Conservation (phyloP, 108 stramenopile genomes). For the Cylindrotheca fusiformis region DNA sequence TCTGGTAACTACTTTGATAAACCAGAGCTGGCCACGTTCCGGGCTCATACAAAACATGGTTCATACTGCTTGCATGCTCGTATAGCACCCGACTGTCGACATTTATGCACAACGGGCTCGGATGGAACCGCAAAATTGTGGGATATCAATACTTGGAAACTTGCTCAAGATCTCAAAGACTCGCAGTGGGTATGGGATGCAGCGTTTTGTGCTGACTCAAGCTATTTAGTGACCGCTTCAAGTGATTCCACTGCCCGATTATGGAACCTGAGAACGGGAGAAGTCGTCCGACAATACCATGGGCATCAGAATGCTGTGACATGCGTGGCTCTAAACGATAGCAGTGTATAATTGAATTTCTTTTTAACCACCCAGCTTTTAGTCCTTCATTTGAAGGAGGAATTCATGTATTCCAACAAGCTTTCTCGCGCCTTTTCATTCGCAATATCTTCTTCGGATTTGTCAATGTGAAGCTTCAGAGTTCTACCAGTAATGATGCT, state of each 20-base stretch:
- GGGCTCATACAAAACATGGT: constrained; percentile 64
- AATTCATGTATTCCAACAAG: constrained; percentile 81
- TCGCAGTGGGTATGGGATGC: constrained; percentile 97
- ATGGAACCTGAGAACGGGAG: constrained; percentile 93
- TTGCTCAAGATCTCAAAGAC: constrained; percentile 66
- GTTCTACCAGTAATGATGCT: constrained; percentile 80
- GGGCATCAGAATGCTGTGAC: constrained; percentile 94
- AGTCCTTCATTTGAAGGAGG: constrained; percentile 34
- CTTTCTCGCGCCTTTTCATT: constrained; percentile 73
- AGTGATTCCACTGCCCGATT: constrained; percentile 89
- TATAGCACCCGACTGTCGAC: constrained; percentile 80
- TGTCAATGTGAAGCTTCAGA: constrained; percentile 83
- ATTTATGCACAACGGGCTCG: constrained; percentile 90
- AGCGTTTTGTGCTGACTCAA: constrained; percentile 95
- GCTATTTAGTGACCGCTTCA: constrained; percentile 93
- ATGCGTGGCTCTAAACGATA: constrained; percentile 97
- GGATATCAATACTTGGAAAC: constrained; percentile 80
- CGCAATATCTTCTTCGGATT: constrained; percentile 76
- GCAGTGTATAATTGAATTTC: constrained; percentile 20
- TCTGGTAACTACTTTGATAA: constrained; percentile 8
- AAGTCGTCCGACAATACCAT: constrained; percentile 88
- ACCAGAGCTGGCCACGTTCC: constrained; percentile 54
- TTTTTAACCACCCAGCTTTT: not conserved
- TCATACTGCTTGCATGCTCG: constrained; percentile 75
- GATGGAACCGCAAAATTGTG: constrained; percentile 92